Evolutionary conservation across 2,329 filamentous ascomycete species (phyloP), one percentile per base, ranked within the genome.

Genomic region (Colletotrichum salicis): DNA sequence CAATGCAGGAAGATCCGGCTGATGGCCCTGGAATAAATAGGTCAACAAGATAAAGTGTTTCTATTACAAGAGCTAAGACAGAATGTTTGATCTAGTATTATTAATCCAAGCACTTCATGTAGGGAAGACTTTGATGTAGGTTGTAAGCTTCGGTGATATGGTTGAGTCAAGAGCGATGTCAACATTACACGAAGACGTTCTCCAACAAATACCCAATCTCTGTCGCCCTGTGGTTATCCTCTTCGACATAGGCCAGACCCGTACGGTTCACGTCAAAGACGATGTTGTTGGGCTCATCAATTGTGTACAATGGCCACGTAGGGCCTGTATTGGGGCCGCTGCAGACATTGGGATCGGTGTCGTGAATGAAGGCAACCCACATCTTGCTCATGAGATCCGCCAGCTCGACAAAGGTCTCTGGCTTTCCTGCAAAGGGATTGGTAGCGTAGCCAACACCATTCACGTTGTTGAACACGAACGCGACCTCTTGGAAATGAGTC

Each of bases 341-440:
- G 37, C 51, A 51, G 27, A 41, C 10, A 67, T 85, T 86, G 22
- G 86, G 87, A 75, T 87, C 79, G 22, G 82, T 77, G 55, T 79
- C 80, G 64, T 83, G 79, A 55, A 87, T 82, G 73, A 89, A 89
- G 3, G 81, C 81, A 29, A 85, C 83, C 87, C 87, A 89, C 82
- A 85, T 85, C 63, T 80, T 79, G 56, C 82, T 82, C 84, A 89
- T 88, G 74, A 84, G 76, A 52, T 83, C 78, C 12, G 86, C 84
- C 24, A 89, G 78, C 71, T 77, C 74, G 3, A 79, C 63, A 64
- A 83, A 86, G 1, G 81, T 82, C 58, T 82, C 74, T 0, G 86
- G 82, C 75, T 82, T 80, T 60, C 80, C 79, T 29, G 74, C 81
- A 51, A 86, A 83, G 0, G 84, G 84, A 64, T 80, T 82, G 3